Percentiles rank a stretch among this genome's conserved stretches.
Evolutionary conservation across 441 rosid species (phyloP).

Genomic region (Erodium trifolium): DNA sequence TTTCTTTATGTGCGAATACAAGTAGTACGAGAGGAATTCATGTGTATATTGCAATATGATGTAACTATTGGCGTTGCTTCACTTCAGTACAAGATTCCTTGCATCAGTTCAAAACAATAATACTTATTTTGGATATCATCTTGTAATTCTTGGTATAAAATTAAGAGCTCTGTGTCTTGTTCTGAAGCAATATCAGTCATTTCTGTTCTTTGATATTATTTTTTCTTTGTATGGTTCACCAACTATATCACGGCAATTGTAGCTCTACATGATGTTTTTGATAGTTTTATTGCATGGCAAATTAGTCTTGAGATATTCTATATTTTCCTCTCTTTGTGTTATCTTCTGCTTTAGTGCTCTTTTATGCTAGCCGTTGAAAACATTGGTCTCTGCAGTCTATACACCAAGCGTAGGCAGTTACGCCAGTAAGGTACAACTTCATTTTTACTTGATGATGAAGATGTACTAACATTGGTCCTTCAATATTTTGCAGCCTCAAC

Average conservation of each 20-base stretch:
- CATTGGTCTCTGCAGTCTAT: neutral
- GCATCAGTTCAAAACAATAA: no score
- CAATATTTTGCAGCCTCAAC: neutral
- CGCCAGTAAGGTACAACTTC: neutral
- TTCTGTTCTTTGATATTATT: neutral
- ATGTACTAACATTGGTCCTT: neutral
- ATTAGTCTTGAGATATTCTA: neutral
- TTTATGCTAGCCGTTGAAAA: neutral
- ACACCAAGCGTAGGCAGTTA: neutral
- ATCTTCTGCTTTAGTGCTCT: neutral
- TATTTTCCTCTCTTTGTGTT: neutral
- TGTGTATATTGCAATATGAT: neutral
- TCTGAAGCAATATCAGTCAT: neutral
- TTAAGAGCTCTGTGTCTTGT: no score
- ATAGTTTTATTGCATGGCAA: neutral
- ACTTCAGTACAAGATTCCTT: conserved; percentile 27
- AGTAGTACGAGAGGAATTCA: neutral
- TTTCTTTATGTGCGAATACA: neutral
- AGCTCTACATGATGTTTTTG: neutral
- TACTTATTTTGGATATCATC: neutral
- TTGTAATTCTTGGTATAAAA: neutral
- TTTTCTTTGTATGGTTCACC: neutral
- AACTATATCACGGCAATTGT: neutral
- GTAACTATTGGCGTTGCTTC: neutral
- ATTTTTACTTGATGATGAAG: neutral